phyloP scores from a whole-genome alignment of 345 rosid genomes.

The Eucalyptus fibrosa region DNA sequence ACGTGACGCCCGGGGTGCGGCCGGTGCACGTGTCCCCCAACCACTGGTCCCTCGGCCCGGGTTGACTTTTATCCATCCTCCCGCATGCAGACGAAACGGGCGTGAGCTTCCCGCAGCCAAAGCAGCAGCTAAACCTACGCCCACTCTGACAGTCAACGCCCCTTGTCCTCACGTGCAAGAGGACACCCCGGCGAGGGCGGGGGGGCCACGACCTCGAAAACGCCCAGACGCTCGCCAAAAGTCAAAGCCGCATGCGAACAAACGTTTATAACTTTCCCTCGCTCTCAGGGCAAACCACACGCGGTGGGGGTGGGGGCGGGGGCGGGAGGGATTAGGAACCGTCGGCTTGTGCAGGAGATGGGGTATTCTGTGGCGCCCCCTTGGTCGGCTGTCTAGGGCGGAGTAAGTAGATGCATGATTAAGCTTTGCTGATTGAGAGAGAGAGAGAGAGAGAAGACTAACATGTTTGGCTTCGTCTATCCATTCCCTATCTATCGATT shows the following conservation, averaged over 20 bases:
- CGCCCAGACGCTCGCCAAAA: conserved; percentile 2
- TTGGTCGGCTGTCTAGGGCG: background rate
- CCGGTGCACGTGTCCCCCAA: conserved; percentile 1
- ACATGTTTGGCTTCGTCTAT: background rate
- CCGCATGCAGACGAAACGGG: background rate
- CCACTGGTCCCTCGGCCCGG: conserved; percentile 6
- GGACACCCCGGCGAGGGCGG: too few relatives aligned
- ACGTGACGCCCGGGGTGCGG: background rate
- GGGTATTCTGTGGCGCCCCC: background rate
- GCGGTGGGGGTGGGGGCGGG: background rate
- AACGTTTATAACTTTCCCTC: conserved; percentile 12
- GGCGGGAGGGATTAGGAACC: background rate
- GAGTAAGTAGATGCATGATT: background rate
- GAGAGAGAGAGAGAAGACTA: background rate
- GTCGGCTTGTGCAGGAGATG: background rate
- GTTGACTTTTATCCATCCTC: conserved; percentile 24
- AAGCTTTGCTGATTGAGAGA: background rate
- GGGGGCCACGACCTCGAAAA: background rate
- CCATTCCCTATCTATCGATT: background rate
- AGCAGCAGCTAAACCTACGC: conserved; percentile 24
- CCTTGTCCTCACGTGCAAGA: background rate
- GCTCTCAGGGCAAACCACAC: background rate
- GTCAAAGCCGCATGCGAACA: conserved; percentile 43
- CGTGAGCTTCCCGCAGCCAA: background rate
- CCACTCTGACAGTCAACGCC: conserved; percentile 56